Conservation (phyloP, 345 rosid species). For the Murraya paniculata region DNA sequence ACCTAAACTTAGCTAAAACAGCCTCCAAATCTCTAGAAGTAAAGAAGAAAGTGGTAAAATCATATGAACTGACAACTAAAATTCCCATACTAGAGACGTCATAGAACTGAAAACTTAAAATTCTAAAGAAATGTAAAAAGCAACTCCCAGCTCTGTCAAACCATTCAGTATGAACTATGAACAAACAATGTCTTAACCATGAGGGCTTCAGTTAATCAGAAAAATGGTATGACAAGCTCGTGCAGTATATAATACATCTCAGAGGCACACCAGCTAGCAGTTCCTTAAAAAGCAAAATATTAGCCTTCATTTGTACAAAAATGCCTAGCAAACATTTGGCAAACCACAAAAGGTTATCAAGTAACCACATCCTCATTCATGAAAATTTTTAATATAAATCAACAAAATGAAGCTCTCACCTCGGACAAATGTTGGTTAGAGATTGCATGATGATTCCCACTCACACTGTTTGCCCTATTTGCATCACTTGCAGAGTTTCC, state of each 20-base stretch:
- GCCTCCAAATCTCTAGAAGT: not conserved
- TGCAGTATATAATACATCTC: not conserved
- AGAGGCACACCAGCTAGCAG: not conserved
- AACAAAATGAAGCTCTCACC: slow-evolving; percentile 26
- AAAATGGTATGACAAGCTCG: not conserved
- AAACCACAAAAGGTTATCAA: not conserved
- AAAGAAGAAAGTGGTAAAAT: not conserved
- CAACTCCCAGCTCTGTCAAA: not conserved
- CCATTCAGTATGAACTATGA: not conserved
- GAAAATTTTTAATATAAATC: not conserved
- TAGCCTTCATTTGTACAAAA: not conserved
- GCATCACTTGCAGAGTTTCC: slow-evolving; percentile 20
- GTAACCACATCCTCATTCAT: not conserved
- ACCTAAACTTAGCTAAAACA: not conserved
- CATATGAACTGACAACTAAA: not conserved
- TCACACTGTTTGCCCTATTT: not conserved
- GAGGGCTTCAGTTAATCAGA: not conserved
- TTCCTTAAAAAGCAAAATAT: not conserved
- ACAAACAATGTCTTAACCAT: not conserved
- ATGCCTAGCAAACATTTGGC: not conserved
- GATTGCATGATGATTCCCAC: slow-evolving; percentile 13
- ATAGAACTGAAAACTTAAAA: not conserved
- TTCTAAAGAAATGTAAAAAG: not conserved
- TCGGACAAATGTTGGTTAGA: slow-evolving; percentile 28
- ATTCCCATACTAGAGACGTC: not conserved